A percentile compares a stretch with the other conserved stretches of the same genome.
Evolutionary conservation across 208 protist species (phyloP).

Genomic region (Cochliopodium minus): DNA sequence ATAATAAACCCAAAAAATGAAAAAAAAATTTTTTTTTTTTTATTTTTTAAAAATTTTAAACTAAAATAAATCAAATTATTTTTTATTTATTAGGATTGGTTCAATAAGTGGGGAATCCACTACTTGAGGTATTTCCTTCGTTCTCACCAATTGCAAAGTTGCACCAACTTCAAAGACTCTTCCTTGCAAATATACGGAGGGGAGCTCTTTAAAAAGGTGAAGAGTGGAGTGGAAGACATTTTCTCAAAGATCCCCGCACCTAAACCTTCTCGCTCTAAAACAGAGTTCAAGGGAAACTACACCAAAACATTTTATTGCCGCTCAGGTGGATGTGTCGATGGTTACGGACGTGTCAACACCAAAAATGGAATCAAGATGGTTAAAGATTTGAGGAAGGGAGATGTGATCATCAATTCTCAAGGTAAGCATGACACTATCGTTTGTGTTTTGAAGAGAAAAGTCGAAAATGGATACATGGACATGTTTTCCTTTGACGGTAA

Average conservation of each 20-base stretch:
- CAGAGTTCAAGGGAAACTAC: neutral
- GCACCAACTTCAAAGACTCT: conserved; percentile 45
- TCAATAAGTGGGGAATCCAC: conserved; percentile 29
- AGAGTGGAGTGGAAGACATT: conserved; percentile 30
- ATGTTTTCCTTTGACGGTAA: too few relatives aligned
- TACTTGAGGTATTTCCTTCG: conserved; percentile 25
- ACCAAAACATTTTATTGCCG: conserved; percentile 16
- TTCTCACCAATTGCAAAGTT: conserved; percentile 30
- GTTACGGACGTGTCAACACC: conserved; percentile 14
- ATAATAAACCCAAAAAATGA: too few relatives aligned
- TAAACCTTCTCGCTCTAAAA: conserved; percentile 9
- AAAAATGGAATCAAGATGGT: conserved; percentile 17
- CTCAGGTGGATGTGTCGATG: conserved; percentile 20
- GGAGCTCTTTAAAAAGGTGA: conserved; percentile 20
- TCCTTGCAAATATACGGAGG: conserved; percentile 40
- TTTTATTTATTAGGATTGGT: too few relatives aligned
- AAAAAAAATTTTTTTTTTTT: too few relatives aligned
- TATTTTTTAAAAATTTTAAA: too few relatives aligned
- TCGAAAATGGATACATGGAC: neutral
- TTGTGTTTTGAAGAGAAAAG: conserved; percentile 27
- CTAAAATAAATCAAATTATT: too few relatives aligned
- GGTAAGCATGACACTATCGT: conserved; percentile 1
- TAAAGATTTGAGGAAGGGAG: conserved; percentile 17
- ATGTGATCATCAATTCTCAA: neutral
- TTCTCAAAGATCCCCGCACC: conserved; percentile 34